Base-by-base conservation (phyloP, 1,284 basidiomycete species). In the Melanopsichium pennsylvanicum region DNA sequence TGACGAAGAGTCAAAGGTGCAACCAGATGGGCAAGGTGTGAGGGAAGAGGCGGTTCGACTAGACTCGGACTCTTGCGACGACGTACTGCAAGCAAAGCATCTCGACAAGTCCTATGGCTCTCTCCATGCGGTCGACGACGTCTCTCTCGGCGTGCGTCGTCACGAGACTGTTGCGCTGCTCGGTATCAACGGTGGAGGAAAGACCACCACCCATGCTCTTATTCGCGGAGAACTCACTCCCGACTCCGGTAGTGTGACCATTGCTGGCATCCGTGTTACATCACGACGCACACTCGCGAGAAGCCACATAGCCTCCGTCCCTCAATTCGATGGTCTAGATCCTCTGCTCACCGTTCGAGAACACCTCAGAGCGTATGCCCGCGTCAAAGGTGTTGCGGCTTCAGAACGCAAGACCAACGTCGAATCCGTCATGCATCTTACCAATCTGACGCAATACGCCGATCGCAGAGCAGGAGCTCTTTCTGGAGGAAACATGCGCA, bases 291-390 rank as follows among this genome's bases (percentile, higher is more conserved):
- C 52, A 7, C 42, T 69, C 2, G 66, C 66, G 22, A 41, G 54
- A 22, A 58, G 49, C 7, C 45, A 63, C 47, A 48, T 69, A 16
- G 51, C 50, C 75, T 49, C 45, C 0, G 58, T 61, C 3, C 90
- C 90, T 0, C 90, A 92, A 69, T 90, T 90, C 81, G 90, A 90
- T 5, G 90, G 90, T 0, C 89, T 91, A 54, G 90, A 91, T 63
- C 83, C 86, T 5, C 87, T 90, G 63, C 81, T 92, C 40, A 91
- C 88, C 3, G 90, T 91, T 13, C 84, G 87, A 23, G 88, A 92
- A 76, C 90, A 92, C 72, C 82, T 92, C 31, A 58, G 85, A 68
- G 62, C 81, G 0, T 83, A 82, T 48, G 80, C 79, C 7, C 70
- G 79, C 23, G 72, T 83, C 48, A 82, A 91, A 80, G 90, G 90